These are phyloP conservation scores for Glaciozyma antarctica DNA, from an alignment of 768 basidiomycete species.

Conservation along the genomic window DNA sequence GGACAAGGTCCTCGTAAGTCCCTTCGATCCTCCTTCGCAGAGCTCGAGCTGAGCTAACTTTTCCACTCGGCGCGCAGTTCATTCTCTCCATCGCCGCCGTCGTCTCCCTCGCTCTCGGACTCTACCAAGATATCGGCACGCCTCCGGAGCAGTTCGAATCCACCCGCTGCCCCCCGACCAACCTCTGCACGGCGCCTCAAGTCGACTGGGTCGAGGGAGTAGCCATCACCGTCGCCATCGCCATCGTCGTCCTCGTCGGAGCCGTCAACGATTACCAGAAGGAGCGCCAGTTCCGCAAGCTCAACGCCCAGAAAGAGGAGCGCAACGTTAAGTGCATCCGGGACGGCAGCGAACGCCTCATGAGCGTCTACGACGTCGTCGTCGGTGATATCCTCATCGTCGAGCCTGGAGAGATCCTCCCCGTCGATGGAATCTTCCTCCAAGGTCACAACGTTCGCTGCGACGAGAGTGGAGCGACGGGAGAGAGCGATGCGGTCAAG, in stretches of 20 bases:
- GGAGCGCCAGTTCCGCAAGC: conserved; percentile 81
- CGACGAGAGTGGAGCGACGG: conserved; percentile 93
- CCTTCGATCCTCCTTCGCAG: not conserved
- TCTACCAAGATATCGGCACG: conserved; percentile 81
- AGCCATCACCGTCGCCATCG: conserved; percentile 46
- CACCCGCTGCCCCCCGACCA: conserved; percentile 22
- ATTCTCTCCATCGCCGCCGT: conserved; percentile 84
- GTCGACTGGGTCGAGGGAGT: conserved; percentile 94
- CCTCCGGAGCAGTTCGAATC: conserved; percentile 45
- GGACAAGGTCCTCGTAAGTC: conserved; percentile 76
- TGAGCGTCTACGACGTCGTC: conserved; percentile 80
- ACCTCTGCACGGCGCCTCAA: conserved; percentile 50
- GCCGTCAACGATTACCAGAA: conserved; percentile 98
- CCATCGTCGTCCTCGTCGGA: conserved; percentile 62
- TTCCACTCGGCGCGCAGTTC: conserved; percentile 48
- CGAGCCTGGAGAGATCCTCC: conserved; percentile 91
- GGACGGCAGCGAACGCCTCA: conserved; percentile 55
- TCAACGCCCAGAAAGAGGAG: conserved; percentile 86
- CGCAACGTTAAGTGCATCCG: conserved; percentile 78
- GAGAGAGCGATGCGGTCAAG: conserved; percentile 90
- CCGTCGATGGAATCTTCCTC: conserved; percentile 91
- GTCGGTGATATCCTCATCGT: conserved; percentile 87
- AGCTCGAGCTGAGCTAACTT: not conserved
- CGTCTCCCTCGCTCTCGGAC: conserved; percentile 81
- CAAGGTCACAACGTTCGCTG: conserved; percentile 86